These are phyloP conservation scores for Dunaliella sp. DNA, from an alignment of 139 green algal genomes.

Conservation along the genomic window DNA sequence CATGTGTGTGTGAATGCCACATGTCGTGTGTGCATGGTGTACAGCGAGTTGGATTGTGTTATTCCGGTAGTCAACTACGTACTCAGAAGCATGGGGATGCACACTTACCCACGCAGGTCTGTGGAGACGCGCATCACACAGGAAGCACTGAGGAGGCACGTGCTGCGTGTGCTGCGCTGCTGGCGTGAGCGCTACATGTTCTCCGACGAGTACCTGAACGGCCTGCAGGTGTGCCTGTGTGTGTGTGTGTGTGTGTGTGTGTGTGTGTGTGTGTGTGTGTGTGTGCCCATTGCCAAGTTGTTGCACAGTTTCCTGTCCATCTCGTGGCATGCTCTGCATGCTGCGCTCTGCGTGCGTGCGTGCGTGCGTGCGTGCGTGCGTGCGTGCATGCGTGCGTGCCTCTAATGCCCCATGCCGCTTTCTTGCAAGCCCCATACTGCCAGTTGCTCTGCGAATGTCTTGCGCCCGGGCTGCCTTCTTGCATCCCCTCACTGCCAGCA, in stretches of 20 bases:
- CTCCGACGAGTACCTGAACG: constrained; percentile 84
- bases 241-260: not conserved
- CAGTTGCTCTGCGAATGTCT: not conserved
- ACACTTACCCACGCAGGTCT: constrained; percentile 11
- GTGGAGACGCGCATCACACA: constrained; percentile 52
- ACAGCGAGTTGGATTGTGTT: too few relatives aligned
- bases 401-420: not conserved
- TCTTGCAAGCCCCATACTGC: not conserved
- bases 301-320: not conserved
- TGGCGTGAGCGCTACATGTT: constrained; percentile 89
- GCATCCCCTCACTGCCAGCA: constrained; percentile 14
- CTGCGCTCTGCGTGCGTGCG: too few relatives aligned
- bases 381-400: not conserved
- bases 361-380: not conserved
- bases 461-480: constrained; percentile 29
- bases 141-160: constrained; percentile 61
- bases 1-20: too few relatives aligned
- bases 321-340: too few relatives aligned
- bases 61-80: too few relatives aligned
- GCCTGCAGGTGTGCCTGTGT: constrained; percentile 61
- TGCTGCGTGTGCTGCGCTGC: constrained; percentile 79
- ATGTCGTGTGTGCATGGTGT: not conserved
- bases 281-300: not conserved
- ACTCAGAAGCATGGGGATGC: too few relatives aligned
- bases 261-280: not conserved